Evolutionary conservation across 2,329 filamentous ascomycete species (phyloP), one percentile per base, ranked within the genome.

Genomic region (Endoconidiophora polonica): DNA sequence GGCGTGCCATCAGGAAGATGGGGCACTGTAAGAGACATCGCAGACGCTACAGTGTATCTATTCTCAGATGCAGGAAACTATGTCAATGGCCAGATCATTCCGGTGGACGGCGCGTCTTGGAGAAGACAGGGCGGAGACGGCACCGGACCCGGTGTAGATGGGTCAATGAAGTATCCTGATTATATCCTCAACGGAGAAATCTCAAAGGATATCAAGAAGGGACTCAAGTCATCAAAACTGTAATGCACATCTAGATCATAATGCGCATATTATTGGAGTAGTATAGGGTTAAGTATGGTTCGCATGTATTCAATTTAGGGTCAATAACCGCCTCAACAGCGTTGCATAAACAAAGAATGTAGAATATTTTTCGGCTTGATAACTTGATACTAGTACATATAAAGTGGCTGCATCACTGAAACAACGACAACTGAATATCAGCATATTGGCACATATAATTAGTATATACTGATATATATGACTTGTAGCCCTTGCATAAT

Each of bases 21-120:
- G 63, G 91, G 90, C 5, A 76, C 76, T 0, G 77, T 94, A 23
- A 83, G 82, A 56, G 90, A 98, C 60, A 87, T 98, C 59, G 83
- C 87, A 0, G 90, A 98, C 64, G 85, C 90, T 1, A 95, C 90
- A 0, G 76, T 96, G 0, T 98, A 80, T 59, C 63, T 96, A 50
- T 91, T 95, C 61, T 84, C 83, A 43, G 84, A 94, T 43, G 79
- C 86, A 0, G 90, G 81, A 1, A 86, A 81, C 61, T 94, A 84
- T 62, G 78, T 96, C 44, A 94, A 84, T 57, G 91, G 87, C 1
- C 80, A 86, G 56, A 76, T 78, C 2, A 66, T 95, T 36, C 83
- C 94, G 29, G 84, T 85, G 56, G 77, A 83, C 57, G 78, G 77
- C 26, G 74, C 66, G 0, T 67, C 70, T 1, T 79, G 75, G 75